These are phyloP conservation scores for Schoenoplectus tabernaemontani DNA, from an alignment of 202 grass and related monocot genomes.

Conservation along the genomic window DNA sequence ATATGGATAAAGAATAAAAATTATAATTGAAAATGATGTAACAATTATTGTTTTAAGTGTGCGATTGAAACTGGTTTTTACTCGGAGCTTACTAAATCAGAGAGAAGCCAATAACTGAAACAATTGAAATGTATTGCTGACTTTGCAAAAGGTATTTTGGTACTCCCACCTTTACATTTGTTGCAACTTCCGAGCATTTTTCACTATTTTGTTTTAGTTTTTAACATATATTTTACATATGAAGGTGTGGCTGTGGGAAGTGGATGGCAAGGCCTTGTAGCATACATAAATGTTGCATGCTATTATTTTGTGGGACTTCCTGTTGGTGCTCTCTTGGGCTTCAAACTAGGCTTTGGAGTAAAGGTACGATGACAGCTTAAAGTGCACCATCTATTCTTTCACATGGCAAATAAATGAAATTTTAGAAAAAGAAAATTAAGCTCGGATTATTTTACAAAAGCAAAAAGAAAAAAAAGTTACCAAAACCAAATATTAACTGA, in stretches of 20 bases:
- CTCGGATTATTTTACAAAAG: too few species aligned
- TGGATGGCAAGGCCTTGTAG: conserved; percentile 82
- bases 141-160: not conserved
- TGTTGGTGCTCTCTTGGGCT: conserved; percentile 58
- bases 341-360: conserved; percentile 60
- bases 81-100: not conserved
- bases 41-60: not conserved
- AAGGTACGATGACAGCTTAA: conserved; percentile 42
- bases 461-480: too few species aligned
- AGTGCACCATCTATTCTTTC: not conserved
- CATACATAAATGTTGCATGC: conserved; percentile 81
- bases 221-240: not conserved
- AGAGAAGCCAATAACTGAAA: not conserved
- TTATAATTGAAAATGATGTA: not conserved
- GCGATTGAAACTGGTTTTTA: not conserved
- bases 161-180: not conserved
- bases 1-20: not conserved
- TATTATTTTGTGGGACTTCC: conserved; percentile 86
- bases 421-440: not conserved
- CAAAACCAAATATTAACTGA: not conserved
- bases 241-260: conserved; percentile 88
- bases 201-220: not conserved
- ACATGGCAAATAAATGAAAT: not conserved
- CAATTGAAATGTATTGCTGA: not conserved
- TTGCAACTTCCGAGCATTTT: too few species aligned